Evolutionary conservation across 352 stramenopile genomes (phyloP).

Genomic region (Aphanomyces cochlioides): DNA sequence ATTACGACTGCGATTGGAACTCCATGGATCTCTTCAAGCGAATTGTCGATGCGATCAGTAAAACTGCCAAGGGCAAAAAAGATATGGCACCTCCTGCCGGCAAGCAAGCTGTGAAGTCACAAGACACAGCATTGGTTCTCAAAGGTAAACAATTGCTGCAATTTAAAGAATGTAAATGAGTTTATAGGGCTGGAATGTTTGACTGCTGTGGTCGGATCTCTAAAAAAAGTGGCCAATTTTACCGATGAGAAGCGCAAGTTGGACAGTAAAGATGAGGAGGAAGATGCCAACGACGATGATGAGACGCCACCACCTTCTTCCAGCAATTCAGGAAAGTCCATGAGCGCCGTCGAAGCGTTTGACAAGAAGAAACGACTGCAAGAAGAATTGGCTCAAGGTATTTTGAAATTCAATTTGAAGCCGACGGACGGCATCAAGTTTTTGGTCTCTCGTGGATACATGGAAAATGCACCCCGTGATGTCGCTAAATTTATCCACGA

Average conservation of each 20-base stretch:
- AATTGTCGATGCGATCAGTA: constrained; percentile 95
- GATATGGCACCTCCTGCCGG: constrained; percentile 39
- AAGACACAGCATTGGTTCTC: constrained; percentile 59
- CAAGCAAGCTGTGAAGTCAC: constrained; percentile 36
- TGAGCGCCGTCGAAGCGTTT: constrained; percentile 92
- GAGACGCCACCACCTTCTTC: not conserved
- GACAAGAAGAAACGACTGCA: constrained; percentile 95
- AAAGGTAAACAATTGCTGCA: constrained; percentile 39
- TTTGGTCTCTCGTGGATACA: constrained; percentile 87
- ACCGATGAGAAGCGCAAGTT: constrained; percentile 57
- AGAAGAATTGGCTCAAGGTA: constrained; percentile 95
- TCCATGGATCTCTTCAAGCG: constrained; percentile 97
- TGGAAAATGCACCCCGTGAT: constrained; percentile 88
- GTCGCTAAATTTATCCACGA: constrained; percentile 94
- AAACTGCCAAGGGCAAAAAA: constrained; percentile 90
- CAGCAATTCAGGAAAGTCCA: constrained; percentile 34
- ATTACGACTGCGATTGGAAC: constrained; percentile 99
- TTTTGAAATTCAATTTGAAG: constrained; percentile 98
- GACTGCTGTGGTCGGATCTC: constrained; percentile 87
- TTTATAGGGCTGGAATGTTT: constrained; percentile 85
- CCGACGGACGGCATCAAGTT: constrained; percentile 89
- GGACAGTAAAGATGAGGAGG: constrained; percentile 35
- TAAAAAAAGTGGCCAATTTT: constrained; percentile 87
- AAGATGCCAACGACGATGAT: constrained; percentile 32
- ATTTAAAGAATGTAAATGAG: not conserved